Evolutionary conservation across 441 rosid species (phyloP).

Genomic region (Populus hybrid): DNA sequence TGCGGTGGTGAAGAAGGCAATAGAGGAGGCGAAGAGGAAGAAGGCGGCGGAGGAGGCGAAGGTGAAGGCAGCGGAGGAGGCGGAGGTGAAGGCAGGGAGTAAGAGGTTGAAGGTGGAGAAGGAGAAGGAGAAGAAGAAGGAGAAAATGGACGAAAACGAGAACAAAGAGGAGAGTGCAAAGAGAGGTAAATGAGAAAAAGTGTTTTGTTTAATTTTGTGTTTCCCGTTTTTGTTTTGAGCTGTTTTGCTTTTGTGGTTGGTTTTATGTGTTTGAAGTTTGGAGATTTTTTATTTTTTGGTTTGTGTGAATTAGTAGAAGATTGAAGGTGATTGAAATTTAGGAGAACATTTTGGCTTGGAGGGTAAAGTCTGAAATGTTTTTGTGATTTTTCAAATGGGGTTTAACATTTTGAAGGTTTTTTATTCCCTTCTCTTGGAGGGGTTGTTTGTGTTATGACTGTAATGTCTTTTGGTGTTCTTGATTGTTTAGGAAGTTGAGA

Average conservation of each 20-base stretch:
- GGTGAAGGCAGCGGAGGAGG: conserved; percentile 3
- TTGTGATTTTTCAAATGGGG: conserved; percentile 11
- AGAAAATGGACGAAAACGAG: conserved; percentile 17
- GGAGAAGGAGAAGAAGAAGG: conserved; percentile 10
- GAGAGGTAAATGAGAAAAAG: conserved; percentile 4
- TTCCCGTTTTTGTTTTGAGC: background rate
- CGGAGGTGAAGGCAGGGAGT: background rate
- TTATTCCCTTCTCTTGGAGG: background rate
- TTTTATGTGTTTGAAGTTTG: background rate
- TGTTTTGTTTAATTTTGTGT: background rate
- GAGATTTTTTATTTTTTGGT: background rate
- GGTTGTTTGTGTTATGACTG: background rate
- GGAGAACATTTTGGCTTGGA: background rate
- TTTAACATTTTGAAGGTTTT: background rate
- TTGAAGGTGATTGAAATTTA: background rate
- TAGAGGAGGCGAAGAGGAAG: conserved; percentile 51
- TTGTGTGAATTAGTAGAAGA: background rate
- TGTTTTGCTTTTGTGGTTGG: background rate
- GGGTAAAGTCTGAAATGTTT: background rate
- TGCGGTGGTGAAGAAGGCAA: conserved; percentile 42
- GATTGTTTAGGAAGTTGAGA: background rate
- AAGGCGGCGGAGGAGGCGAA: conserved; percentile 20
- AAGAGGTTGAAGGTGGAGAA: conserved; percentile 17
- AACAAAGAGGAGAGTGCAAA: background rate
- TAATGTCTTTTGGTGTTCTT: background rate